Evolutionary conservation across 2,329 filamentous ascomycete genomes (phyloP).

Genomic region (Sporothrix luriei): DNA sequence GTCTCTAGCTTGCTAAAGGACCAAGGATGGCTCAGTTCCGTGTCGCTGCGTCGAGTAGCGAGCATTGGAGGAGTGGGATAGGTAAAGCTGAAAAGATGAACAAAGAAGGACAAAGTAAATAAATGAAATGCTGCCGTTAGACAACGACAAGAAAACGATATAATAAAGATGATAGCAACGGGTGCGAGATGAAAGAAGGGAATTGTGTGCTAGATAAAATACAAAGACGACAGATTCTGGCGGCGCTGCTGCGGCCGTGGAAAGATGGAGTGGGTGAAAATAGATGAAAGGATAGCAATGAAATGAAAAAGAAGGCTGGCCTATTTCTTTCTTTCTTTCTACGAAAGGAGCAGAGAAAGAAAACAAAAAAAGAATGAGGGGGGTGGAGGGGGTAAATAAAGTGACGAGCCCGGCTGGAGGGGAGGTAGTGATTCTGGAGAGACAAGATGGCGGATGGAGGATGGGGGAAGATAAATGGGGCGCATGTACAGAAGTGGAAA

Average conservation of each 20-base stretch:
- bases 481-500: background rate
- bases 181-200: background rate
- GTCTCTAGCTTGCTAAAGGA: slow-evolving; percentile 57
- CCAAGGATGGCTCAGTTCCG: slow-evolving; percentile 58
- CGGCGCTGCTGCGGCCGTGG: background rate
- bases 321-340: slow-evolving; percentile 25
- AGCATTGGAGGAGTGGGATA: slow-evolving; percentile 49
- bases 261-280: slow-evolving; percentile 10
- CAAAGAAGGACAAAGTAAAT: background rate
- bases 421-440: background rate
- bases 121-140: background rate
- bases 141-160: background rate
- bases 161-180: background rate
- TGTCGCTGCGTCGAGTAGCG: slow-evolving; percentile 57
- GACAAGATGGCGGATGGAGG: slow-evolving; percentile 9
- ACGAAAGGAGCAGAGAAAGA: slow-evolving; percentile 10
- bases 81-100: background rate
- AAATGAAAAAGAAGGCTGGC: slow-evolving; percentile 20
- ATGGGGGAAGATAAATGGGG: background rate
- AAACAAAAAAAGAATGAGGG: slow-evolving; percentile 5
- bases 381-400: slow-evolving; percentile 28
- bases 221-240: slow-evolving; percentile 1
- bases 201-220: background rate
- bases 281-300: slow-evolving; percentile 16
- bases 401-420: slow-evolving; percentile 18